Evolutionary conservation across 345 rosid species (phyloP).

Genomic region (Syzygium aromaticum): DNA sequence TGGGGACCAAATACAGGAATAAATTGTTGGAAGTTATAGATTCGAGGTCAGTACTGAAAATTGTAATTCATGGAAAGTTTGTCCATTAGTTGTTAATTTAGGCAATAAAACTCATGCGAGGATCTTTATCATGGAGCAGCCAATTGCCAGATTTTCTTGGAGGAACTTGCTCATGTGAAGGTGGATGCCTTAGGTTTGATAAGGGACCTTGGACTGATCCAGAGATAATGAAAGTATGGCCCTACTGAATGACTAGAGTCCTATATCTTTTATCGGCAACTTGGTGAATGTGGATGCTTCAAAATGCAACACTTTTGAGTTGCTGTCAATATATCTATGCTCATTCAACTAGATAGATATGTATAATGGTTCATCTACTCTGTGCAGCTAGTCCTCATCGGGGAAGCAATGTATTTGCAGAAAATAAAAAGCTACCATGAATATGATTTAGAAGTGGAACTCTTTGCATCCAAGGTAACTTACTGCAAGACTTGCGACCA

Average conservation of each 20-base stretch:
- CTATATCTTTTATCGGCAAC: neutral
- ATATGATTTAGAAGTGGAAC: slow-evolving; percentile 41
- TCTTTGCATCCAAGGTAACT: slow-evolving; percentile 46
- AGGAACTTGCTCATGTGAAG: slow-evolving; percentile 81
- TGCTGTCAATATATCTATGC: neutral
- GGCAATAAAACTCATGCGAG: neutral
- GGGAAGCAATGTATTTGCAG: slow-evolving; percentile 45
- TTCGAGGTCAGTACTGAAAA: slow-evolving; percentile 41
- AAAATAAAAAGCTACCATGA: slow-evolving; percentile 40
- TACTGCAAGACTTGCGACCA: neutral
- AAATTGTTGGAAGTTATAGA: slow-evolving; percentile 77
- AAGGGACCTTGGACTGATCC: slow-evolving; percentile 95
- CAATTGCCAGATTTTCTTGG: slow-evolving; percentile 97
- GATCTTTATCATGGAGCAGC: slow-evolving; percentile 29
- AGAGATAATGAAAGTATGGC: slow-evolving; percentile 73
- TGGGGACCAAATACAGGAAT: slow-evolving; percentile 64
- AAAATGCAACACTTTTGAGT: neutral
- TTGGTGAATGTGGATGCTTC: neutral
- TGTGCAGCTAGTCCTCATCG: slow-evolving; percentile 53
- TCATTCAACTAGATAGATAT: neutral
- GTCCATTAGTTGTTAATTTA: neutral
- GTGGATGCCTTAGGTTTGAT: slow-evolving; percentile 75
- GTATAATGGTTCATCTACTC: neutral
- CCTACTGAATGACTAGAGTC: neutral
- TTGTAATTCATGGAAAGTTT: neutral